Base-by-base conservation (phyloP, 371 early-diverging fungal genomes). In the Apophysomyces trapeziformis region DNA sequence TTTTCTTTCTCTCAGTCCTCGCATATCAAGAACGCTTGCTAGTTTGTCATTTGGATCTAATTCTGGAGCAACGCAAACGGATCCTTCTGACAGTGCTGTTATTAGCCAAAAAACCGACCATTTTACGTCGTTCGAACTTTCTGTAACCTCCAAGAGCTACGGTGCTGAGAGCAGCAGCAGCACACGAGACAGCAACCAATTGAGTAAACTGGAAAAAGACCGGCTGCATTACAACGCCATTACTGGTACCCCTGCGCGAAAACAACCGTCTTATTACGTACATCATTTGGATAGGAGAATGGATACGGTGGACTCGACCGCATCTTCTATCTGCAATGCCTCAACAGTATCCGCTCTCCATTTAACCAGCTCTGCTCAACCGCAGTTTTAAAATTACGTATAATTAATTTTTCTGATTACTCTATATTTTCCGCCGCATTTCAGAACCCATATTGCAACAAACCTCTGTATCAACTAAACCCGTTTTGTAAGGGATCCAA, bases 181-280 rank as follows among this genome's bases (percentile, higher is more conserved):
- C n/a, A 44, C 57, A 47, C 39, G 21, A 26, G 32, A 11, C 9
- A 9, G 21, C 54, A 50, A 50, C 8, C 9, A 11, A 7, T 21
- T 50, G 21, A 50, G 32, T 21, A 50, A 50, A 9, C 21, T 72
- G 18, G 78, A 77, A 38, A 66, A 75, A 41, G 78, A 77, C 18
- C 67, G 62, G 38, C 16, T 64, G 43, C 46, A 68, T 18, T 77
- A 77, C 63, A 75, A 74, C 64, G 74, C 74, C 11, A 68, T 67
- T 13, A 68, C 70, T 11, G 32, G 2, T 26, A 65, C 58, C 16
- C 64, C 67, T 39, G 70, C 65, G 14, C 72, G 72, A 26, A 63
- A 66, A 8, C 73, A 66, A 13, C 70, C 73, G 2, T 68, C 66
- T 14, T 44, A 56, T 61, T 59, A 59, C 44, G 54, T 60, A n/a